These are phyloP conservation scores for Lachancea lanzarotensis DNA, from an alignment of 805 yeast genomes.

Conservation along the genomic window DNA sequence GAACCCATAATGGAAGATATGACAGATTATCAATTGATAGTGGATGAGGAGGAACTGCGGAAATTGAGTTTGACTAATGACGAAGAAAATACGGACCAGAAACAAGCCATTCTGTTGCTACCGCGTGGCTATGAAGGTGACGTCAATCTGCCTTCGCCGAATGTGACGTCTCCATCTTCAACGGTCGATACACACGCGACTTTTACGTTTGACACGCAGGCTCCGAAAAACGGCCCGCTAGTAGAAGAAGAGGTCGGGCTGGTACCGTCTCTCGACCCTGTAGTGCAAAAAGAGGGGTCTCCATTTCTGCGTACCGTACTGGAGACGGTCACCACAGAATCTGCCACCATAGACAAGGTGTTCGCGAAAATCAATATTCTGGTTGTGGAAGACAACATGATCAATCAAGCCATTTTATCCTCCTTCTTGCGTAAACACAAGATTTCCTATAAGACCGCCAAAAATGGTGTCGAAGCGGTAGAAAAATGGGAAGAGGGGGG, in stretches of 20 bases:
- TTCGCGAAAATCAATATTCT: constrained; percentile 84
- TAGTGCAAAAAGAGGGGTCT: constrained; percentile 5
- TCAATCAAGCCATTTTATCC: constrained; percentile 86
- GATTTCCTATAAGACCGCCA: constrained; percentile 79
- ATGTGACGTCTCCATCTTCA: background rate
- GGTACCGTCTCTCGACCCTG: constrained; percentile 10
- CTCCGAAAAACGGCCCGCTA: constrained; percentile 13
- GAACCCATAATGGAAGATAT: constrained; percentile 12
- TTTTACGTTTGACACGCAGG: background rate
- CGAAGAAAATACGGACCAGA: constrained; percentile 19
- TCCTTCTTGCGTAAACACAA: constrained; percentile 80
- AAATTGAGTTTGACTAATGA: constrained; percentile 16
- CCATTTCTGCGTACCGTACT: constrained; percentile 5
- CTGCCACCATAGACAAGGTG: constrained; percentile 45
- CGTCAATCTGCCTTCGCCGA: constrained; percentile 11
- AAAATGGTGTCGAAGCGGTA: constrained; percentile 91
- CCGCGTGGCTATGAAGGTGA: constrained; percentile 23
- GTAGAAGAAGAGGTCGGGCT: constrained; percentile 26
- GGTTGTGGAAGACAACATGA: constrained; percentile 93
- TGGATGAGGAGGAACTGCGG: constrained; percentile 22
- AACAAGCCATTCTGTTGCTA: constrained; percentile 25
- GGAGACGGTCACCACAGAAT: constrained; percentile 14
- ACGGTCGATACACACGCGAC: background rate
- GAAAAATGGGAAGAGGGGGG: constrained; percentile 95
- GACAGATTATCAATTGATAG: constrained; percentile 16